Base-by-base conservation (phyloP, 352 stramenopile genomes). In the Phytophthora parvispora region DNA sequence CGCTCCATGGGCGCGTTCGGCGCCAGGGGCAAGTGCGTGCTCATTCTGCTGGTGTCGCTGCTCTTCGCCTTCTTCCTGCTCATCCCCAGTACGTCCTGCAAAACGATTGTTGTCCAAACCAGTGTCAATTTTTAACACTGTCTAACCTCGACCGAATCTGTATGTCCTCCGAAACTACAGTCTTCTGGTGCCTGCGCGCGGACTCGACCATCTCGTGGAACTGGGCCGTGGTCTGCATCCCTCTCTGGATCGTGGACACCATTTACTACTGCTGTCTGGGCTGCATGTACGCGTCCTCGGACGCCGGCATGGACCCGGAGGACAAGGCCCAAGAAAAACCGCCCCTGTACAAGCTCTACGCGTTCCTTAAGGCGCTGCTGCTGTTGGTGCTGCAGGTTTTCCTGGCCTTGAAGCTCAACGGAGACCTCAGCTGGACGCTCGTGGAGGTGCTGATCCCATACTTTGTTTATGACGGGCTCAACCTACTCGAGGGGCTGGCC, bases 51-150 rank as follows among this genome's bases (percentile, higher is more conserved):
- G 9, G 80, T 96, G 56, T 84, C 86, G 56, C 61, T 94, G 52
- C 81, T 94, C 20, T 92, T 96, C 69, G 76, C 67, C n/a, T 95
- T 96, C 69, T 94, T 95, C 72, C 74, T 93, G 47, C 86, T 94
- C 72, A 95, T 95, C 61, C 89, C 89, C 25, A 90, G 88, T 95
- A 81, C 69, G 84, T 69, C 10, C n/a, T 18, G 29, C 53, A 47
- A 59, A 55, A 51, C 22, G n/a, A 36, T 3, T 36, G 65, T 67
- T 64, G 28, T 45, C 43, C 51, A 68, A 47, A 38, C 2, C 2
- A 18, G 32, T 74, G 28, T 56, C 25, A 48, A 63, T 15, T 50
- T 64, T 51, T 15, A 52, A 32, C 25, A 51, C 43, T 42, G 3
- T 63, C 67, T 67, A 62, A 65, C 20, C 42, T 55, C 57, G 28